phyloP scores from a whole-genome alignment of 1,284 basidiomycete genomes.

The Phenoliferia sp. region DNA sequence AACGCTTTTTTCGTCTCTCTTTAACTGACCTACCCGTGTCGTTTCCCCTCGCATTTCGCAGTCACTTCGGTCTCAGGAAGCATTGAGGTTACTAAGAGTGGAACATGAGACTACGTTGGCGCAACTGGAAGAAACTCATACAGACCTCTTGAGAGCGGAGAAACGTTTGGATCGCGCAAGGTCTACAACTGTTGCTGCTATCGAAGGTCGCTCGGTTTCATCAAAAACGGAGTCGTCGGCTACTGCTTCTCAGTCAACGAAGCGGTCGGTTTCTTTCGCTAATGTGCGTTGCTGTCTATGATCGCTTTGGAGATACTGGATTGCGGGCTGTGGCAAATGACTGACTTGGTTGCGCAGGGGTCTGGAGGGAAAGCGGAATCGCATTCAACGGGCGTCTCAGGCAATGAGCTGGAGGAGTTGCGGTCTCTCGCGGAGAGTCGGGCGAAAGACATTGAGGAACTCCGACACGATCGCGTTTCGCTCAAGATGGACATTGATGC shows the following conservation, averaged over 20 bases:
- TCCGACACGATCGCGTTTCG: constrained; percentile 19
- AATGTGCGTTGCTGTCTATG: not conserved
- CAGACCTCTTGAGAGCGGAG: constrained; percentile 31
- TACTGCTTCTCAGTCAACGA: not conserved
- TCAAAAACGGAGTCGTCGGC: not conserved
- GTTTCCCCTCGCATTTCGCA: not conserved
- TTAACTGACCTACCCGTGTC: not conserved
- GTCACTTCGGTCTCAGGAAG: constrained; percentile 23
- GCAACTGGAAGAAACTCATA: constrained; percentile 33
- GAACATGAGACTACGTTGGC: constrained; percentile 28
- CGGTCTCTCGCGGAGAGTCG: constrained; percentile 7
- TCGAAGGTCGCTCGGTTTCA: constrained; percentile 26
- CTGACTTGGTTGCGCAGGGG: no score
- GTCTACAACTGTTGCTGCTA: constrained; percentile 31
- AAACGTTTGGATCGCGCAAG: constrained; percentile 34
- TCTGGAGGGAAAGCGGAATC: no score
- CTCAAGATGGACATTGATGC: constrained; percentile 28
- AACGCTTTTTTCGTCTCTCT: no score
- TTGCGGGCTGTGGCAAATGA: no score
- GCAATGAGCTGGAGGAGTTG: constrained; percentile 14
- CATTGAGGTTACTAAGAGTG: constrained; percentile 25
- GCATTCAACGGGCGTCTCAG: not conserved
- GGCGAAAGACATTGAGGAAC: constrained; percentile 23
- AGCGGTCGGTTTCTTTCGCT: not conserved
- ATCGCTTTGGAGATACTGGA: no score